Evolutionary conservation across 768 basidiomycete species (phyloP).

Genomic region (Lentinula guzmanii): DNA sequence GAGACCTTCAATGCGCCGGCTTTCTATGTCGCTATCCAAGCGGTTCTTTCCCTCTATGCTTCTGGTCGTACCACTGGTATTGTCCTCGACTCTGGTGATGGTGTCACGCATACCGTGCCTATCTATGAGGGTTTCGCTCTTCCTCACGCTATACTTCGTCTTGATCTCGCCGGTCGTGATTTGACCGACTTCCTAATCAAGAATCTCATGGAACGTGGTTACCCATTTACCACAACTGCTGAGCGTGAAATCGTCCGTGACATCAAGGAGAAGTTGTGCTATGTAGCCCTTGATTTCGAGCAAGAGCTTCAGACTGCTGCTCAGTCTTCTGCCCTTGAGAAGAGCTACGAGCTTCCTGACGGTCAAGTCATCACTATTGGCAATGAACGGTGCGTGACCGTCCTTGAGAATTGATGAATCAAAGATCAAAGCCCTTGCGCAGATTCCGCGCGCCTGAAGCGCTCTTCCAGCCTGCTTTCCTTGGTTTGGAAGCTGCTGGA

Average conservation of each 20-base stretch:
- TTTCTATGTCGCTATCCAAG: conserved; percentile 90
- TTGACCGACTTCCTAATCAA: conserved; percentile 66
- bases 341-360: conserved; percentile 73
- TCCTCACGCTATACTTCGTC: conserved; percentile 63
- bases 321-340: conserved; percentile 60
- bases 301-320: conserved; percentile 69
- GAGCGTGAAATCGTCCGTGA: conserved; percentile 94
- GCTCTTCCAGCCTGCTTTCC: conserved; percentile 88
- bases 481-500: conserved; percentile 70
- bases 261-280: conserved; percentile 91
- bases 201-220: conserved; percentile 86
- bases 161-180: conserved; percentile 63
- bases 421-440: conserved; percentile 47
- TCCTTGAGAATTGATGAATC: conserved; percentile 15
- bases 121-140: conserved; percentile 71
- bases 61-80: conserved; percentile 71
- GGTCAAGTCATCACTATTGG: conserved; percentile 96
- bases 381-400: conserved; percentile 61
- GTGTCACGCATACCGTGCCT: conserved; percentile 67
- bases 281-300: conserved; percentile 69
- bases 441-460: conserved; percentile 87
- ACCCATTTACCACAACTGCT: conserved; percentile 90
- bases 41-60: conserved; percentile 76
- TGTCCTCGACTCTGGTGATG: conserved; percentile 71
- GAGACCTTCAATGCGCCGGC: conserved; percentile 93